Percentiles rank a stretch among this genome's conserved stretches.
These are phyloP conservation scores for Ascochyta viciae-villosae DNA, from an alignment of 2,329 filamentous ascomycete genomes.

Conservation along the genomic window DNA sequence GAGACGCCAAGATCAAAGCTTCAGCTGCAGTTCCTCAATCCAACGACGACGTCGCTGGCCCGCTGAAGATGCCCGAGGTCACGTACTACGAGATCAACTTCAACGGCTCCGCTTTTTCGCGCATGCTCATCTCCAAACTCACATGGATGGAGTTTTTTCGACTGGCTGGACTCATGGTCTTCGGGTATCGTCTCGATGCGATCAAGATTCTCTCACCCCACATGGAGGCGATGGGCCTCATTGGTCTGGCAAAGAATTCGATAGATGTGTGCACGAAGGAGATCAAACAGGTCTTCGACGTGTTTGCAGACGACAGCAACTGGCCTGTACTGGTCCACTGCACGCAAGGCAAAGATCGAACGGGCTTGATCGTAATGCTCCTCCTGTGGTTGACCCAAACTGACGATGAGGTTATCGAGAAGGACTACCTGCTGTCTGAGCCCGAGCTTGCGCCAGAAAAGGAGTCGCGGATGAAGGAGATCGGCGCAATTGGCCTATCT, in stretches of 20 bases:
- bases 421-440: conserved; percentile 75
- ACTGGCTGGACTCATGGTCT: conserved; percentile 67
- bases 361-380: conserved; percentile 73
- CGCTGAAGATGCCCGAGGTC: conserved; percentile 69
- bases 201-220: conserved; percentile 72
- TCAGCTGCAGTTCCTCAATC: conserved; percentile 55
- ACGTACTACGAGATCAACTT: conserved; percentile 73
- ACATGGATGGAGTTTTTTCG: conserved; percentile 71
- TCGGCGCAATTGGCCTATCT: conserved; percentile 72
- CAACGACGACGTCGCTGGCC: conserved; percentile 61
- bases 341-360: conserved; percentile 88
- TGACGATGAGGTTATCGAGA: conserved; percentile 65
- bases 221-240: conserved; percentile 74
- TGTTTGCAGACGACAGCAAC: conserved; percentile 56
- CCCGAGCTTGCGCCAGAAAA: conserved; percentile 67
- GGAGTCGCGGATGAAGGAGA: conserved; percentile 70
- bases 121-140: conserved; percentile 70
- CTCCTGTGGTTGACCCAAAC: conserved; percentile 69
- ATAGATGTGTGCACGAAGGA: conserved; percentile 71
- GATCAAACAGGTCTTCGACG: conserved; percentile 61
- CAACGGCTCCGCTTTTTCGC: conserved; percentile 75
- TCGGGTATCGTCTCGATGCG: conserved; percentile 73
- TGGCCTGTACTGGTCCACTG: conserved; percentile 80
- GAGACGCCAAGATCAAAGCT: conserved; percentile 55
- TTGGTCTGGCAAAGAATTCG: conserved; percentile 73